Conservation (phyloP, 805 yeast genomes). For the Priceomyces carsonii region DNA sequence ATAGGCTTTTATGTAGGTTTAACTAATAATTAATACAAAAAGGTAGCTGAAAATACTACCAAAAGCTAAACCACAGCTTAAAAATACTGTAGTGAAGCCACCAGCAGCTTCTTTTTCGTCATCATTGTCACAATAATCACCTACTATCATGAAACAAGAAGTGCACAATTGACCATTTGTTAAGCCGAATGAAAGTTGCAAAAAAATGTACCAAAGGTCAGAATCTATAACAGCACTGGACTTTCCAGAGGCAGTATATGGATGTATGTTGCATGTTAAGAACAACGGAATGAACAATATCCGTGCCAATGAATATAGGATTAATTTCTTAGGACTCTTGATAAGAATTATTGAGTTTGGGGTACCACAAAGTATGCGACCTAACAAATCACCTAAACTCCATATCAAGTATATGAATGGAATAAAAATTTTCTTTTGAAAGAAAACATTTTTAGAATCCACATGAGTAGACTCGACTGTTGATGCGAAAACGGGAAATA, state of each 20-base stretch:
- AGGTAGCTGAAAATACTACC: conserved; percentile 80
- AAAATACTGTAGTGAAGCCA: conserved; percentile 81
- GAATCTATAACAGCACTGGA: conserved; percentile 47
- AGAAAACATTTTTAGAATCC: conserved; percentile 36
- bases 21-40: conserved; percentile 44
- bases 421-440: conserved; percentile 50
- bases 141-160: conserved; percentile 76
- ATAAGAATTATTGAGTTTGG: conserved; percentile 38
- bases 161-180: conserved; percentile 87
- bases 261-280: conserved; percentile 62
- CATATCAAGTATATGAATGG: conserved; percentile 82
- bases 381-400: conserved; percentile 87
- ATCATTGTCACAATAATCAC: conserved; percentile 56
- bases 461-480: conserved; percentile 52
- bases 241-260: conserved; percentile 24
- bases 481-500: conserved; percentile 90
- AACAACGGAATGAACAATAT: conserved; percentile 68
- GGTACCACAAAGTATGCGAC: conserved; percentile 69
- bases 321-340: conserved; percentile 41
- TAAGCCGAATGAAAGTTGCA: conserved; percentile 80
- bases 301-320: conserved; percentile 58
- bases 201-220: conserved; percentile 64
- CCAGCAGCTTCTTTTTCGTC: conserved; percentile 89
- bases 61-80: conserved; percentile 72
- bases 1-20: conserved; percentile 1